Percentiles rank a stretch among this genome's conserved stretches.
Conservation (phyloP, 345 rosid species). For the Adansonia digitata region DNA sequence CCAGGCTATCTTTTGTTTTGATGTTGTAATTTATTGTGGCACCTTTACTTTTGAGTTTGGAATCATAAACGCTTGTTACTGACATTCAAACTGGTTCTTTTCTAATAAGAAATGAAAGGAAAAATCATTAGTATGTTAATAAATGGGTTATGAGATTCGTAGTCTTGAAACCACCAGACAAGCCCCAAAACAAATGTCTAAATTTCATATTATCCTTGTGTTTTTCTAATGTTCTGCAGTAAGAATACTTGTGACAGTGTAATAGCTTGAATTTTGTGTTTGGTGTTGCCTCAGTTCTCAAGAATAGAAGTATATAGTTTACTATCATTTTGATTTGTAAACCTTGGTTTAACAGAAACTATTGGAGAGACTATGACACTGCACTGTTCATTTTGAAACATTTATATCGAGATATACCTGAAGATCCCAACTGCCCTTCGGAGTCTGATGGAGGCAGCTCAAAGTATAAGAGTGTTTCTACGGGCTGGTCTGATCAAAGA, state of each 20-base stretch:
- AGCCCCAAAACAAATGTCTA: too few relatives aligned
- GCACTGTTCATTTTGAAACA: slow-evolving; percentile 90
- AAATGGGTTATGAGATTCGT: neutral
- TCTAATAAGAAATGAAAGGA: neutral
- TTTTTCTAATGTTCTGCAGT: neutral
- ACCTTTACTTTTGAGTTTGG: neutral
- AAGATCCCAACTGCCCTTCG: slow-evolving; percentile 35
- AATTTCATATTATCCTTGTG: neutral
- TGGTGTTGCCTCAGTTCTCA: neutral
- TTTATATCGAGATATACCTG: slow-evolving; percentile 67
- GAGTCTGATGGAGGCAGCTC: slow-evolving; percentile 29
- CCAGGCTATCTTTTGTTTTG: neutral
- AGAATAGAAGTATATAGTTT: neutral
- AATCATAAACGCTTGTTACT: neutral
- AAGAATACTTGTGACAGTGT: neutral
- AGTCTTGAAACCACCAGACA: neutral
- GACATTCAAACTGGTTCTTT: neutral
- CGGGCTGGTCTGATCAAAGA: slow-evolving; percentile 45
- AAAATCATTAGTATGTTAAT: neutral
- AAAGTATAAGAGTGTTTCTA: slow-evolving; percentile 24
- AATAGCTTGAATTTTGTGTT: neutral
- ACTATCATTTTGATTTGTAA: slow-evolving; percentile 4
- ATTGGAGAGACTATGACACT: slow-evolving; percentile 93
- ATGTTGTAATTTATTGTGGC: neutral
- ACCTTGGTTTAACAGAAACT: slow-evolving; percentile 57